Evolutionary conservation across 345 rosid genomes (phyloP), one percentile per base, ranked within the genome.

Genomic region (Brassica carinata): DNA sequence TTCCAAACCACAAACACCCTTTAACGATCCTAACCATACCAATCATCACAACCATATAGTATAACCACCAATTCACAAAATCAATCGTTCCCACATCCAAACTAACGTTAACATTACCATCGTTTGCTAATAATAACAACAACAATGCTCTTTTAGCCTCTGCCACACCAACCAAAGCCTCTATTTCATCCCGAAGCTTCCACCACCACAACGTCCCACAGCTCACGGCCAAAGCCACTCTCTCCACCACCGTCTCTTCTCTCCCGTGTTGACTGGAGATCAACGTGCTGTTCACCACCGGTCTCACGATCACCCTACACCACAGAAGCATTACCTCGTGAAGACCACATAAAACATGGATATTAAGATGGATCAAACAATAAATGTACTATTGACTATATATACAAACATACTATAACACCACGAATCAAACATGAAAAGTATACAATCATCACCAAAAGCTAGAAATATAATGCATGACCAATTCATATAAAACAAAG

Each of bases 121-220:
- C 62, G 1, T 40, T 40, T 18, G 77, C 83, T 76, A 29, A 64
- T 84, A 84, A 40, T 10, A 5, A 30, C 69, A 85, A 68, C 66
- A 74, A 45, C 31, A 80, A 68, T 33, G 65, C 67, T 51, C 67
- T 69, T 72, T 86, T 91, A 26, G 82, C 86, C 72, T 84, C 91
- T 0, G 83, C 89, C 14, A 83, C 85, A 64, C 85, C 70, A 40
- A 81, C 89, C 85, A 92, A 63, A 10, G 86, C 83, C 75, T 89
- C 97, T 30, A 90, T 87, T 66, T 90, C 97, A 26, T 88, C 88
- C 69, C 93, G 84, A 87, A 92, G 62, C 78, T 86, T 89, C 97
- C 93, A 86, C 92, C 95, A 88, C 97, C 97, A 90, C 51, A 92
- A 79, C 6, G 64, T 34, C 5, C 97, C 92, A 26, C 84, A 76